Conservation (phyloP, 495 filamentous ascomycete species). For the Trichoderma erinaceum region DNA sequence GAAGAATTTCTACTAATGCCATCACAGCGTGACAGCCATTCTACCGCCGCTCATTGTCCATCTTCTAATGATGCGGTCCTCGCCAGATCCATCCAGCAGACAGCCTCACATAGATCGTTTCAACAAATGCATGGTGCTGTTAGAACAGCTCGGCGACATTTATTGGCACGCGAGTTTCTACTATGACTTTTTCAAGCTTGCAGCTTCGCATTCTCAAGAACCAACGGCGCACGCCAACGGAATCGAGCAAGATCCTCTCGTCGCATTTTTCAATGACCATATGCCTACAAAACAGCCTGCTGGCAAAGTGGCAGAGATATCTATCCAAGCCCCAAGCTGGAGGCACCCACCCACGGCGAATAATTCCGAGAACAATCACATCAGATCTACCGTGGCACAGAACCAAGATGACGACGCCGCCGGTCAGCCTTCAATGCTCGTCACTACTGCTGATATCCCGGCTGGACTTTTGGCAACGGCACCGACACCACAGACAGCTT, state of each 20-base stretch:
- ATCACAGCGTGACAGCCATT: conserved; percentile 9
- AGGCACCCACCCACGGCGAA: background rate
- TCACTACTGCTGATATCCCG: background rate
- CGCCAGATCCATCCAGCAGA: background rate
- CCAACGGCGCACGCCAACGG: background rate
- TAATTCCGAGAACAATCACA: background rate
- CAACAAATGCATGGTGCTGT: conserved; percentile 10
- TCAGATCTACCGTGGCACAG: background rate
- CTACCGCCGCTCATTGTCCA: conserved; percentile 15
- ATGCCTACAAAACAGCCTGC: background rate
- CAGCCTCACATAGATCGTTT: conserved; percentile 3
- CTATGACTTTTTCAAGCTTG: conserved; percentile 13
- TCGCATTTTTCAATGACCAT: conserved; percentile 11
- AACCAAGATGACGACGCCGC: background rate
- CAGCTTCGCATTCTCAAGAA: background rate
- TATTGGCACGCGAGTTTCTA: conserved; percentile 17
- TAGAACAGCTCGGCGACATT: conserved; percentile 13
- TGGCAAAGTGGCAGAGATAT: background rate
- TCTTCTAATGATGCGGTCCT: conserved; percentile 13
- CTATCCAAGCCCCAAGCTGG: background rate
- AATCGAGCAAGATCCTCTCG: conserved; percentile 6
- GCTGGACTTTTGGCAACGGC: background rate
- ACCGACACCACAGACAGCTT: background rate
- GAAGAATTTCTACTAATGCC: background rate
- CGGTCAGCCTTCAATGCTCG: background rate